Evolutionary conservation across 805 yeast species (phyloP), one percentile per base, ranked within the genome.

Genomic region (Pichia nakasei): DNA sequence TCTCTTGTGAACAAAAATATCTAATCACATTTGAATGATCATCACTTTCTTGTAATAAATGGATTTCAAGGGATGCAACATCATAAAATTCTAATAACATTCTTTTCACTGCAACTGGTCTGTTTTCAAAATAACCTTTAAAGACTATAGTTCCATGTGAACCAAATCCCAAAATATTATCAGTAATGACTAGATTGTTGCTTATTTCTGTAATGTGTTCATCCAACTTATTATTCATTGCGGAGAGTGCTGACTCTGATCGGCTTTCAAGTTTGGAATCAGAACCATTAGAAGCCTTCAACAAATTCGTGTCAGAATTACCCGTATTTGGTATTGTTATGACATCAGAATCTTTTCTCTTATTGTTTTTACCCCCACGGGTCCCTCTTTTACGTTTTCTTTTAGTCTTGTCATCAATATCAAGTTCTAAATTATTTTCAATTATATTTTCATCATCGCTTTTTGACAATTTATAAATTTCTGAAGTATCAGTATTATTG

Each of bases 81-180:
- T 93, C 97, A 61, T 85, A 91, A 57, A 89, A 93, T 58, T 89
- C 96, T 32, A 89, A 71, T 42, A 93, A 67, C 95, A 93, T 85
- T 54, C 97, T 68, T 60, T 93, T 93, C 7, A 93, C 94, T 0
- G 98, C 98, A 6, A 93, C 98, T 1, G 95, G 96, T 45, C 98
- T 72, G 52, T 79, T 82, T 57, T 91, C 96, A 65, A 89, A 93
- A 5, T 77, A 74, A 0, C 98, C 98, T 57, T 82, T 78, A 58
- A 79, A 87, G 1, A 93, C 98, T 24, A 91, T 87, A 0, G 98
- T 93, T 22, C 98, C 98, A 53, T 89, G 96, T 1, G 96, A 86
- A 1, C 98, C 98, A 59, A 86, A 87, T 1, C 98, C 98, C 41
- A 93, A 65, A n/a, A 88, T 73, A 24, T 73, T 76, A 49, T 83